Percentiles rank a stretch among this genome's conserved stretches.
Conservation (phyloP, 176 grass and related monocot species). For the bread wheat (Triticum aestivum) region IWGSC_CS_RefSeq_v2.1 NC_057798.1:57601215-57601714, state of each 20-base stretch:
- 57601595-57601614: not conserved
- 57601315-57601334: not conserved
- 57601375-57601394: not conserved
- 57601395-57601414: not conserved
- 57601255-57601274: slow-evolving; percentile 1
- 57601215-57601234: not conserved
- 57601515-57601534: not conserved
- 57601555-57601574: not conserved
- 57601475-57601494: not conserved
- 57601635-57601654: not conserved
- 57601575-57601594: not conserved
- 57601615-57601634: not conserved
- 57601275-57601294: not conserved
- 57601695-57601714: not conserved
- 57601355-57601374: not conserved
- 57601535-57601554: not conserved
- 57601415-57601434: not conserved
- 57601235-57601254: too few relatives aligned
- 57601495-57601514: not conserved
- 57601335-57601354: not conserved
- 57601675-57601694: not conserved
- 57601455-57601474: not conserved
- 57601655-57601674: not conserved
- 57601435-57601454: not conserved
- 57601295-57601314: not conserved